A percentile compares a stretch with the other conserved stretches of the same genome.
Evolutionary conservation across 2,329 filamentous ascomycete genomes (phyloP).

Genomic region (Colletotrichum neosansevieriae): DNA sequence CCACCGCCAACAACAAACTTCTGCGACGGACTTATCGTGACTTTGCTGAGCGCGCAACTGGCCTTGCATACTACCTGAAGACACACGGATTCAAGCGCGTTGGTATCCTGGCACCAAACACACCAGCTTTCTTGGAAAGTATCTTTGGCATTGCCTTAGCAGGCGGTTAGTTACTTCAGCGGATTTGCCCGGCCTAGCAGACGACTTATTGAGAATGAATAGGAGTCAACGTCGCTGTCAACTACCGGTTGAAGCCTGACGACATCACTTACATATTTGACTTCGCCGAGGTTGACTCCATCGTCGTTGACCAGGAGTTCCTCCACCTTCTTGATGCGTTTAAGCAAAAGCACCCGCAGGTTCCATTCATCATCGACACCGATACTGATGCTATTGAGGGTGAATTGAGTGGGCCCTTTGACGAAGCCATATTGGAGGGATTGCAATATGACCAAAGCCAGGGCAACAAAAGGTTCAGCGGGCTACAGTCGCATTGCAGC

Average conservation of each 20-base stretch:
- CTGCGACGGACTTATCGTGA: conserved; percentile 84
- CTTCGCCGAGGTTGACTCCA: conserved; percentile 86
- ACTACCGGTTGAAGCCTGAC: conserved; percentile 78
- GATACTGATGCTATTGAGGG: conserved; percentile 85
- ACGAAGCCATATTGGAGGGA: conserved; percentile 86
- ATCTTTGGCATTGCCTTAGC: conserved; percentile 90
- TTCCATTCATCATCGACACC: conserved; percentile 81
- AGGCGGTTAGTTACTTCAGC: conserved; percentile 60
- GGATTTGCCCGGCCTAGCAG: too few relatives aligned
- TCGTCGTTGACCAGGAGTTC: conserved; percentile 90
- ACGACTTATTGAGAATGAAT: conserved; percentile 4
- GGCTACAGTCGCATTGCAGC: conserved; percentile 75
- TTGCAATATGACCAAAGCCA: conserved; percentile 76
- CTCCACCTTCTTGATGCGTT: conserved; percentile 76
- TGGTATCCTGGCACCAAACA: conserved; percentile 91
- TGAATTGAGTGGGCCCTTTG: conserved; percentile 81
- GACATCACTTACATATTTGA: conserved; percentile 93
- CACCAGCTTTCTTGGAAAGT: conserved; percentile 90
- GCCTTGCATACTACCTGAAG: conserved; percentile 87
- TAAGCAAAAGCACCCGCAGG: conserved; percentile 67
- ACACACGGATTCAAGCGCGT: conserved; percentile 81
- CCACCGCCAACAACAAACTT: conserved; percentile 80
- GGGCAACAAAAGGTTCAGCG: conserved; percentile 80
- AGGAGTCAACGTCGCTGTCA: conserved; percentile 77
- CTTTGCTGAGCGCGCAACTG: conserved; percentile 86